These are phyloP conservation scores for Sporothrix euskadiensis DNA, from an alignment of 2,329 filamentous ascomycete genomes.

Conservation along the genomic window DNA sequence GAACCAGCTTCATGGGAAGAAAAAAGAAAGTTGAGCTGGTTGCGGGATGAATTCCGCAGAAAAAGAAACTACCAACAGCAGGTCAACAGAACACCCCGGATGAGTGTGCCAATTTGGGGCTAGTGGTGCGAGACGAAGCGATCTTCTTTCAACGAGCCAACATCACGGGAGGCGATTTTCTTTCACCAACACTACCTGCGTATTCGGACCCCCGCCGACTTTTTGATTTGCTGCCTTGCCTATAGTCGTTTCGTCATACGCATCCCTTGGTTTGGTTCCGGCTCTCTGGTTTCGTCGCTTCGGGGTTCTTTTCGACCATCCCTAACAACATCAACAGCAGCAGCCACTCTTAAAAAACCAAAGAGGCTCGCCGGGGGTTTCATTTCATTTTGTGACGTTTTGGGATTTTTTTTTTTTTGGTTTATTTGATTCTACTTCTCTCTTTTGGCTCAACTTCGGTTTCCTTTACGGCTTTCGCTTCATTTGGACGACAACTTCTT, in stretches of 20 bases:
- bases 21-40: background rate
- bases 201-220: too few species aligned
- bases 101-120: background rate
- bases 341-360: background rate
- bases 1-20: background rate
- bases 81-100: background rate
- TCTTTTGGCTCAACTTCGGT: background rate
- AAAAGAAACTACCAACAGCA: background rate
- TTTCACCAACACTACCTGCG: background rate
- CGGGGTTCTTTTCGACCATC: background rate
- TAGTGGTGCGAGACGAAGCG: background rate
- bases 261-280: background rate
- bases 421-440: background rate
- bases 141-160: background rate
- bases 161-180: background rate
- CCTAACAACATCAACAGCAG: background rate
- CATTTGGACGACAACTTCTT: background rate
- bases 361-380: background rate
- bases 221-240: background rate
- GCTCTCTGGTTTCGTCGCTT: background rate
- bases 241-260: background rate
- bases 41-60: slow-evolving; percentile 10
- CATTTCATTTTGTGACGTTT: background rate
- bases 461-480: background rate
- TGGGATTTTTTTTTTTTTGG: background rate